Evolutionary conservation across 2,329 filamentous ascomycete genomes (phyloP), one percentile per base, ranked within the genome.

Genomic region (Fonsecaea monophora): DNA sequence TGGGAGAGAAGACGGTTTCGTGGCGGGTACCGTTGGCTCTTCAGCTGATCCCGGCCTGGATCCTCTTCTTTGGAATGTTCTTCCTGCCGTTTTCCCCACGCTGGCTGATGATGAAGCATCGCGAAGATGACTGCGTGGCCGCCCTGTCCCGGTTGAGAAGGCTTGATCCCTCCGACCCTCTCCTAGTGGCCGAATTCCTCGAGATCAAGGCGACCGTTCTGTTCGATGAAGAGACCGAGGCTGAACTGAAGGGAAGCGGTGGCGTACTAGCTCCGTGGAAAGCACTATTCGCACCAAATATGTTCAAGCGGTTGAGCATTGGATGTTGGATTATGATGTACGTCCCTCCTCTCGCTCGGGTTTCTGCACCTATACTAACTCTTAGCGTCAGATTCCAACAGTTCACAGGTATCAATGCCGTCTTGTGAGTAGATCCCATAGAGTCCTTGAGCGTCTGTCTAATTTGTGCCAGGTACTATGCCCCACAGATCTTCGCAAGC

Each of bases 1-100:
- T 45, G 15, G 40, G 40, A 15, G 40, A 45, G 40, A 45, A 45
- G 15, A 18, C 40, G 10, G 40, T 45, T n/a, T 45, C 40, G 5
- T 95, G 91, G 91, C 83, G 91, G 0, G 78, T 91, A 0, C 91
- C 91, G 0, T 86, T 92, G 60, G 89, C 86, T 69, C 82, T 94
- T 0, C 91, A 94, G 73, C 81, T 93, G 2, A 81, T 83, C 0
- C 91, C 91, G 0, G 90, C 90, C 0, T 68, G 89, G 0, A 70
- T 91, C 4, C 84, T 94, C 1, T 86, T 88, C 5, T 70, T 84
- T 4, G 91, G 91, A 42, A 93, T 93, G 85, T 67, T 77, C 25
- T 92, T 91, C 79, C 92, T 94, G 90, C 91, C 90, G 0, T 92
- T 90, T 78, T 90, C 87, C 0, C 91, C 91, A 0, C 84, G 91